Evolutionary conservation across 2,329 filamentous ascomycete species (phyloP), one percentile per base, ranked within the genome.

Genomic region (Venturia nashicola): DNA sequence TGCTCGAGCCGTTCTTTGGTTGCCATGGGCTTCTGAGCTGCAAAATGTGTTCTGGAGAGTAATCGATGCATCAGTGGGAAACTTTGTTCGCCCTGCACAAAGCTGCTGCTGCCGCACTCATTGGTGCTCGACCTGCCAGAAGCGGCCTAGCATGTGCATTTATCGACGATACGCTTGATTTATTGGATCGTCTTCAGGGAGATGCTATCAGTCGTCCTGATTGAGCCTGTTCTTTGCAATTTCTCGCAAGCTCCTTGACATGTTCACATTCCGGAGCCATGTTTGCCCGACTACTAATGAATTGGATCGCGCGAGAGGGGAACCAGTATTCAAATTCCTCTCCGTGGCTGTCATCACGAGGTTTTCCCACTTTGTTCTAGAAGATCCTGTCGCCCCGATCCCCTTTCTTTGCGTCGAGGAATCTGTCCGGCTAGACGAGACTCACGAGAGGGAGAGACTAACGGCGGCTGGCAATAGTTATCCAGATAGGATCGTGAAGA

Each of bases 41-140:
- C n/a, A n/a, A n/a, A n/a, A n/a, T n/a, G 51, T 57, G 51, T 57
- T 36, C 51, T 57, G 51, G 51, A 57, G 39, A 57, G 51, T 57
- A 36, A 57, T 36, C 2, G 51, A 57, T 36, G 51, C 32, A 36
- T 36, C 2, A 27, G 27, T 57, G 16, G 27, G 48, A 55, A 55
- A 34, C 27, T 23, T 32, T 54, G 48, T 54, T 54, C 48, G 48
- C 48, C 23, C 48, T 54, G 48, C 48, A 54, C 23, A 54, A 34
- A 39, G 27, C 16, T 11, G 51, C 51, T 34, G 51, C 51, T 34
- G 51, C 32, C 51, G 48, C 48, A 16, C 9, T 54, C 48, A 18
- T 54, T 54, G 32, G 51, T 57, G 27, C 51, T 11, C 16, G 32
- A 57, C 51, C 51, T 57, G 14, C 51, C 32, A 57, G 27, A 57